A percentile compares a stretch with the other conserved stretches of the same genome.
Conservation (phyloP, 1,284 basidiomycete genomes). For the Bondarzewia mesenterica region DNA sequence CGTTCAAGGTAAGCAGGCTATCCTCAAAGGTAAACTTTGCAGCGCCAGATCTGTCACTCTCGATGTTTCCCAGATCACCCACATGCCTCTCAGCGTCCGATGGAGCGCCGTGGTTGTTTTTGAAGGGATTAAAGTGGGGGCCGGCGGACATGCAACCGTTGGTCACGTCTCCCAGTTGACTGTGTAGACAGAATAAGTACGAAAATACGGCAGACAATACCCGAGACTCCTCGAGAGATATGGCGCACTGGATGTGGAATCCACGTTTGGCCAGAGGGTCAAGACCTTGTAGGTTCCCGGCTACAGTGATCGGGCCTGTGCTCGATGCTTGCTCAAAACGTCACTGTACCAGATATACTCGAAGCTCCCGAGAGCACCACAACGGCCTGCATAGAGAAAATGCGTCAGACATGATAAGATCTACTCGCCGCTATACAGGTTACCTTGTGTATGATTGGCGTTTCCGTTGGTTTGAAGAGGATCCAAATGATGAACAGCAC, state of each 20-base stretch:
- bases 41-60: slow-evolving; percentile 50
- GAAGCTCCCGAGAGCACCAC: slow-evolving; percentile 59
- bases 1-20: slow-evolving; percentile 57
- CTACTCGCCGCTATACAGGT: neutral
- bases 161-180: slow-evolving; percentile 60
- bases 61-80: slow-evolving; percentile 74
- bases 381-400: slow-evolving; percentile 45
- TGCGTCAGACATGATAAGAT: neutral
- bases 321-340: slow-evolving; percentile 52
- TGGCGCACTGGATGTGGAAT: slow-evolving; percentile 70
- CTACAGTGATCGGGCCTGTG: slow-evolving; percentile 50
- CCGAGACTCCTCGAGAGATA: neutral
- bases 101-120: slow-evolving; percentile 59
- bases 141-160: slow-evolving; percentile 67
- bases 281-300: slow-evolving; percentile 55
- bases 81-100: slow-evolving; percentile 54
- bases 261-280: slow-evolving; percentile 55
- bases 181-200: slow-evolving; percentile 20
- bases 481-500: neutral
- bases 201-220: neutral
- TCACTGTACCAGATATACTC: slow-evolving; percentile 53
- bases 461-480: neutral
- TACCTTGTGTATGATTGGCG: slow-evolving; percentile 1
- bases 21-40: slow-evolving; percentile 57
- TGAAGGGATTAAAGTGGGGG: slow-evolving; percentile 70